A percentile compares a stretch with the other conserved stretches of the same genome.
Evolutionary conservation across 495 filamentous ascomycete species (phyloP).

Genomic region (Bathelium albidoporum): DNA sequence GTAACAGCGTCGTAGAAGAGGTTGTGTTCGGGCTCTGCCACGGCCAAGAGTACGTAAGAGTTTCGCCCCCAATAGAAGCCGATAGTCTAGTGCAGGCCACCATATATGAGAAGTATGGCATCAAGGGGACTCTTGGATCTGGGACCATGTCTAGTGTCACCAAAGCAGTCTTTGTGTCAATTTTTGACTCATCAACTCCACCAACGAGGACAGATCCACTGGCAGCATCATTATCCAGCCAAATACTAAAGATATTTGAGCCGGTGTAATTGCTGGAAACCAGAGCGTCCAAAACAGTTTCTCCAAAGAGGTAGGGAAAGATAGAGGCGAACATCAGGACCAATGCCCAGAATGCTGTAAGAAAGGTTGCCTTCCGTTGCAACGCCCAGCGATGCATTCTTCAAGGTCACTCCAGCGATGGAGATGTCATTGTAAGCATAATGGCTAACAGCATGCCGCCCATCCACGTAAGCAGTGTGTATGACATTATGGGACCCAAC

Average conservation of each 20-base stretch:
- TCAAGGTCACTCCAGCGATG: slow-evolving; percentile 10
- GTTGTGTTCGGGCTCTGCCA: slow-evolving; percentile 1
- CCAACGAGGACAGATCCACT: slow-evolving; percentile 19
- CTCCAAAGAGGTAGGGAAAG: background rate
- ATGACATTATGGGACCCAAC: slow-evolving; percentile 4
- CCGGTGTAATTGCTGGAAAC: slow-evolving; percentile 9
- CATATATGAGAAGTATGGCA: slow-evolving; percentile 18
- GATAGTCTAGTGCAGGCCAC: slow-evolving; percentile 12
- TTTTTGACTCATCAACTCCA: slow-evolving; percentile 15
- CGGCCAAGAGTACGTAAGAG: slow-evolving; percentile 1
- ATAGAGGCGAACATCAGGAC: background rate
- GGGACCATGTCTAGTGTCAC: slow-evolving; percentile 14
- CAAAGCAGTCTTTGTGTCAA: slow-evolving; percentile 12
- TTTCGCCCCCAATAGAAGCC: slow-evolving; percentile 7
- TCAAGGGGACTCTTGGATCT: slow-evolving; percentile 3
- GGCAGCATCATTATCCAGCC: slow-evolving; percentile 12
- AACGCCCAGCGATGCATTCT: slow-evolving; percentile 17
- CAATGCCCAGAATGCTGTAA: slow-evolving; percentile 4
- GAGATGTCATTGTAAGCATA: slow-evolving; percentile 12
- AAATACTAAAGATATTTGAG: slow-evolving; percentile 14
- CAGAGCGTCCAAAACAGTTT: background rate
- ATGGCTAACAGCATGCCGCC: slow-evolving; percentile 9
- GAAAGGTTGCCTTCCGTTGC: slow-evolving; percentile 12
- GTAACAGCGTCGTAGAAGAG: background rate
- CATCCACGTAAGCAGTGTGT: slow-evolving; percentile 16